These are phyloP conservation scores for Dioscorea cayenensis DNA, from an alignment of 116 monocot species.

Conservation along the genomic window DNA sequence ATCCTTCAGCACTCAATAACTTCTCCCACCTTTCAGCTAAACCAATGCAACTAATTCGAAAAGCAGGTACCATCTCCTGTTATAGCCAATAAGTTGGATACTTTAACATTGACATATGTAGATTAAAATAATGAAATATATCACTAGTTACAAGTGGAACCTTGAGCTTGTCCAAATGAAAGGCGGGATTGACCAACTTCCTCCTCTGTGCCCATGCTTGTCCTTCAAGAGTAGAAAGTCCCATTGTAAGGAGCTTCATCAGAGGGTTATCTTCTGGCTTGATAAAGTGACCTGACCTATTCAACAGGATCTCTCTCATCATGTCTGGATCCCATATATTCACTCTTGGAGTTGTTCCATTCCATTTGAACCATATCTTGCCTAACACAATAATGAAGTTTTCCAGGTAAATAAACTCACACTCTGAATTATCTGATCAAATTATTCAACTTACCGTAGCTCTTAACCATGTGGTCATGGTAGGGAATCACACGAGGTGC, in stretches of 20 bases:
- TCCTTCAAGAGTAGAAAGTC: slow-evolving; percentile 31
- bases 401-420: not conserved
- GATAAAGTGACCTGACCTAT: slow-evolving; percentile 22
- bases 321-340: slow-evolving; percentile 40
- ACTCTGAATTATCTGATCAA: not conserved
- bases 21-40: slow-evolving; percentile 33
- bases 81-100: not conserved
- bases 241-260: slow-evolving; percentile 10
- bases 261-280: slow-evolving; percentile 23
- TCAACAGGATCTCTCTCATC: slow-evolving; percentile 33
- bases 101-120: not conserved
- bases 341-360: slow-evolving; percentile 33
- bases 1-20: slow-evolving; percentile 6
- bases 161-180: slow-evolving; percentile 66
- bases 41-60: slow-evolving; percentile 29
- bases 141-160: slow-evolving; percentile 2
- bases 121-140: not conserved
- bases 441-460: slow-evolving; percentile 16
- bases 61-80: slow-evolving; percentile 51
- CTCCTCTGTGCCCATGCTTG: slow-evolving; percentile 51
- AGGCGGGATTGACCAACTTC: slow-evolving; percentile 46
- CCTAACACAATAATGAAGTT: slow-evolving; percentile 12
- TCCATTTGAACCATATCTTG: slow-evolving; percentile 37
- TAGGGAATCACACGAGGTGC: slow-evolving; percentile 23
- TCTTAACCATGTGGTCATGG: slow-evolving; percentile 8